Evolutionary conservation across 2,329 filamentous ascomycete species (phyloP), one percentile per base, ranked within the genome.

Genomic region (Aspergillus oerlinghausenensis): DNA sequence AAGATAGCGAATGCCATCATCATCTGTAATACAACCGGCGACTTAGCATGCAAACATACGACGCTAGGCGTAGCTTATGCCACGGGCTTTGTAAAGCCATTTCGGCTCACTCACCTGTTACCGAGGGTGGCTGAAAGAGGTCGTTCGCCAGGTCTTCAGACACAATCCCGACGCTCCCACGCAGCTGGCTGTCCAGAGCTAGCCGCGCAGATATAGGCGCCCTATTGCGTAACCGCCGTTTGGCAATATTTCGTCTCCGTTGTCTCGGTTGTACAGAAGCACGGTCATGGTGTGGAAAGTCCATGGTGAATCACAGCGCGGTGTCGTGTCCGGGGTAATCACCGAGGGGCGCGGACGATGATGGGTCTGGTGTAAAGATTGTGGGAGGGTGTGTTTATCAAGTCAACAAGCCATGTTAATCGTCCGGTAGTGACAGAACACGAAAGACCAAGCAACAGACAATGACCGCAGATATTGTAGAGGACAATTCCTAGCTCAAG

Each of bases 131-230:
- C 77, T 60, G 89, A 86, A 75, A 95, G 52, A 97, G 82, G 69
- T 95, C 89, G 49, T 82, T 80, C 67, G 92, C 91, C 52, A 99
- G 81, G 73, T 96, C 91, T 67, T 91, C 88, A 11, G 93, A 96
- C 53, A 97, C 75, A 62, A 94, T 84, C 61, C 92, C 94, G 60
- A 92, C 82, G 70, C 96, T 90, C 53, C 90, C 90, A 75, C 88
- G 90, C 66, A 96, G 81, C 72, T 89, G 88, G 70, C 92, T 89
- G 73, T 96, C 92, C 55, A 97, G 84, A 40, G 95, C 83, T 51
- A 97, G 80, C 56, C 89, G 86, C 55, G 91, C 92, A 57, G 89
- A 83, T 57, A 96, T 81, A 47, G 92, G 83, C 7, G 88, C 82
- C 72, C 89, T 92, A 72, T 94, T 71, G 51, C 67, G 70, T 57